phyloP scores from a whole-genome alignment of 2,329 filamentous ascomycete genomes.

The Penicillium concentricum region DNA sequence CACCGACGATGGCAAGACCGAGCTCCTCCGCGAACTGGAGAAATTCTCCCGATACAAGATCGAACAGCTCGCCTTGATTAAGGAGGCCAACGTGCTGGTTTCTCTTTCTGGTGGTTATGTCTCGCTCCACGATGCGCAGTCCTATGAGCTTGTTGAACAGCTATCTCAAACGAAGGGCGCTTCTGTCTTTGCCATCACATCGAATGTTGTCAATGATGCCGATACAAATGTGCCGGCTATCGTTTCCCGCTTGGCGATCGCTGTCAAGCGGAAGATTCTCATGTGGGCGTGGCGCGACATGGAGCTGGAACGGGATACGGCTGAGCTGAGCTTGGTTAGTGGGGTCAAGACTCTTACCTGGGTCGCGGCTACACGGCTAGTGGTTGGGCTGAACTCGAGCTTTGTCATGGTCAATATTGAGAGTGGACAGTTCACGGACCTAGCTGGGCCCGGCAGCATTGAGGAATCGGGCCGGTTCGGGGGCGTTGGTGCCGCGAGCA shows the following conservation, averaged over 20 bases:
- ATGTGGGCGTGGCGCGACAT: slow-evolving; percentile 97
- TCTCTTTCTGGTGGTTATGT: slow-evolving; percentile 88
- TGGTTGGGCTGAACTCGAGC: slow-evolving; percentile 86
- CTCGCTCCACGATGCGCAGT: slow-evolving; percentile 84
- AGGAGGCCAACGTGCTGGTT: slow-evolving; percentile 87
- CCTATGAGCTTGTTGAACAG: slow-evolving; percentile 77
- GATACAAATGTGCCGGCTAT: slow-evolving; percentile 88
- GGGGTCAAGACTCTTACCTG: slow-evolving; percentile 87
- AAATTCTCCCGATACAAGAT: slow-evolving; percentile 88
- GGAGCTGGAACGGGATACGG: slow-evolving; percentile 71
- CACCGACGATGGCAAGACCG: slow-evolving; percentile 63
- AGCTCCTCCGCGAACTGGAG: slow-evolving; percentile 86
- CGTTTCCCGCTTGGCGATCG: slow-evolving; percentile 85
- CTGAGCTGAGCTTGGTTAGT: slow-evolving; percentile 76
- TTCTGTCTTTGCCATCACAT: slow-evolving; percentile 85
- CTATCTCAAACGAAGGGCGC: slow-evolving; percentile 84
- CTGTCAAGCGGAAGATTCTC: slow-evolving; percentile 84
- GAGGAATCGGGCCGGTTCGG: slow-evolving; percentile 75
- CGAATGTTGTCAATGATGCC: slow-evolving; percentile 88
- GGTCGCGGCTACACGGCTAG: slow-evolving; percentile 80
- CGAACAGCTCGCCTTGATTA: slow-evolving; percentile 92
- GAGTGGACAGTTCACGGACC: slow-evolving; percentile 70
- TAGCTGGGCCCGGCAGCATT: slow-evolving; percentile 72
- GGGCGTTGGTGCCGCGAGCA: slow-evolving; percentile 77
- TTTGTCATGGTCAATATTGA: slow-evolving; percentile 87